Evolutionary conservation across 257 asterid species (phyloP).

Genomic region (Cynanchum wilfordii): DNA sequence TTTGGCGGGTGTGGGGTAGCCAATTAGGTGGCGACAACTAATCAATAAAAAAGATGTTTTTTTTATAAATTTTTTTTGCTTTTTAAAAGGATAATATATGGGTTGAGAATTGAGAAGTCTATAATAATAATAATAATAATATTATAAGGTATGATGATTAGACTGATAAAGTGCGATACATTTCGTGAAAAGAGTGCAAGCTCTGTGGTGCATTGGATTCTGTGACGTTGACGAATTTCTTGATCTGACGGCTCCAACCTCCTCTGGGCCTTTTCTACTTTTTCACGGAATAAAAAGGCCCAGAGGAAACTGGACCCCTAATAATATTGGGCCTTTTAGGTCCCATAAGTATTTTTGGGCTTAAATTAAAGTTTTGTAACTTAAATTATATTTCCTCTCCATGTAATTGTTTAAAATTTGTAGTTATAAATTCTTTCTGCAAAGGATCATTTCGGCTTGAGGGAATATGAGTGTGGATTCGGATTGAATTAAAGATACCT

Average conservation of each 20-base stretch:
- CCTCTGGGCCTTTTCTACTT: too few relatives aligned
- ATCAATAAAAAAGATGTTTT: slow-evolving; percentile 1
- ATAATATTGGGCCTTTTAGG: slow-evolving; percentile 25
- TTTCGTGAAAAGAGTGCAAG: slow-evolving; percentile 43
- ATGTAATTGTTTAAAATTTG: too few relatives aligned
- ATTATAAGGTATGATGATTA: slow-evolving; percentile 24
- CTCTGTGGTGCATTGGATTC: slow-evolving; percentile 16
- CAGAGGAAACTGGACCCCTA: slow-evolving; percentile 34
- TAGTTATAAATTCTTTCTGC: too few relatives aligned
- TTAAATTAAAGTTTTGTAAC: slow-evolving; percentile 39
- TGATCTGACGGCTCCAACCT: background rate
- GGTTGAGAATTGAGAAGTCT: background rate
- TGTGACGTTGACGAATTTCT: background rate
- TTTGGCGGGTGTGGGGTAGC: background rate
- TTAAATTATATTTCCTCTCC: too few relatives aligned
- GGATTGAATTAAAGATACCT: too few relatives aligned
- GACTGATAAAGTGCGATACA: slow-evolving; percentile 18
- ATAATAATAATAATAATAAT: background rate
- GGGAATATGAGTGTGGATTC: too few relatives aligned
- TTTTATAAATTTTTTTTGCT: background rate
- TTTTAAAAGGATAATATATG: too few relatives aligned
- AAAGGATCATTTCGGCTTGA: too few relatives aligned
- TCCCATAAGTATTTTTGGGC: slow-evolving; percentile 48
- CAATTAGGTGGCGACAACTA: slow-evolving; percentile 24
- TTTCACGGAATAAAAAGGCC: too few relatives aligned